Evolutionary conservation across 345 rosid genomes (phyloP).

Genomic region (Raphanus sativus): DNA sequence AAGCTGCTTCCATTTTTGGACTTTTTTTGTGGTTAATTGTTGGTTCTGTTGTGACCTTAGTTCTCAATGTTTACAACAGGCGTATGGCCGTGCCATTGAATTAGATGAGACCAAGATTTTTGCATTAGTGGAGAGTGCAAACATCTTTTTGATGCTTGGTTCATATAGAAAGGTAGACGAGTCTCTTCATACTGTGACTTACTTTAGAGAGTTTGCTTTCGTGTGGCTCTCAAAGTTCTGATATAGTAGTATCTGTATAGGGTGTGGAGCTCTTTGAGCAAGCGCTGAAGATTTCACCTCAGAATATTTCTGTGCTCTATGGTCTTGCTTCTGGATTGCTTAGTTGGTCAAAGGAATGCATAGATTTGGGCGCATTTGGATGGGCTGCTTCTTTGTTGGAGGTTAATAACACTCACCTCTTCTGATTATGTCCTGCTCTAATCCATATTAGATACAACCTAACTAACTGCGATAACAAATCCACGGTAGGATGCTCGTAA

Average conservation of each 20-base stretch:
- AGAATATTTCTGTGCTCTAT: conserved; percentile 68
- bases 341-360: conserved; percentile 81
- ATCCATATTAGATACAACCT: neutral
- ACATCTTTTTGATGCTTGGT: conserved; percentile 84
- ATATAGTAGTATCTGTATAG: conserved; percentile 49
- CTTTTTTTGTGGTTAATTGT: neutral
- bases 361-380: conserved; percentile 72
- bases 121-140: conserved; percentile 84
- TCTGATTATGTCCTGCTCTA: conserved; percentile 18
- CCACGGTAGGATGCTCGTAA: conserved; percentile 67
- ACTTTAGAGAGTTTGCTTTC: conserved; percentile 3
- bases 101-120: conserved; percentile 69
- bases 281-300: conserved; percentile 73
- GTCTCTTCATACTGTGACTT: neutral
- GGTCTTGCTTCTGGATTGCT: conserved; percentile 86
- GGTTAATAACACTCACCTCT: conserved; percentile 44
- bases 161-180: conserved; percentile 73
- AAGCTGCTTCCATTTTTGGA: neutral
- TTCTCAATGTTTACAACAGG: conserved; percentile 46
- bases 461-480: neutral
- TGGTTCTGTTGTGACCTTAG: neutral
- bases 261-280: conserved; percentile 78
- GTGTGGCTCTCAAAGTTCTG: neutral
- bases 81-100: conserved; percentile 82
- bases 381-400: conserved; percentile 89